phyloP scores from a whole-genome alignment of 1,284 basidiomycete species.

The Taiwanofungus camphoratus region DNA sequence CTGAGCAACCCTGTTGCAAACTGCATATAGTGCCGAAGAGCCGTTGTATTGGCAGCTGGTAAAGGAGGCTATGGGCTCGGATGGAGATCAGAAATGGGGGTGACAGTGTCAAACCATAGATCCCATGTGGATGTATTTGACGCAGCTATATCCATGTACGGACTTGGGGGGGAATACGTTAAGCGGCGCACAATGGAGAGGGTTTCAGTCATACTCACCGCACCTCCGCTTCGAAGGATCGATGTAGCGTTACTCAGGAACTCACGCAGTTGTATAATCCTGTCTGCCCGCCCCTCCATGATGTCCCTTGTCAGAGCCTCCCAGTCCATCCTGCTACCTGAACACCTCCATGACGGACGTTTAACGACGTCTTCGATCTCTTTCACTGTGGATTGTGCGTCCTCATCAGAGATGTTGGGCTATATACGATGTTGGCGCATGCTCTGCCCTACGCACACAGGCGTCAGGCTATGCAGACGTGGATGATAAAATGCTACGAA shows the following conservation, averaged over 20 bases:
- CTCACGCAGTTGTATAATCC: conserved; percentile 5
- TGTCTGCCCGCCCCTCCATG: conserved; percentile 6
- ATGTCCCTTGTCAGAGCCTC: conserved; percentile 2
- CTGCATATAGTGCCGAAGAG: conserved; percentile 8
- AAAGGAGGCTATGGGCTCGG: not conserved
- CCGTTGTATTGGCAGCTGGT: not conserved
- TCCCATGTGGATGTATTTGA: conserved; percentile 5
- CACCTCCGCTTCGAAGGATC: not conserved
- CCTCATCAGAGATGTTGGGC: conserved; percentile 8
- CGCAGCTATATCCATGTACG: conserved; percentile 7
- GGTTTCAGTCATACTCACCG: conserved; percentile 5
- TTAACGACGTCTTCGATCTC: conserved; percentile 5
- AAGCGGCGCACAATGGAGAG: conserved; percentile 5
- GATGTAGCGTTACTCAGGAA: conserved; percentile 5
- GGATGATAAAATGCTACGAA: conserved; percentile 11
- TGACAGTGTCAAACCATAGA: not conserved
- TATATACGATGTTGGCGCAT: conserved; percentile 10
- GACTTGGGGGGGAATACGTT: conserved; percentile 8
- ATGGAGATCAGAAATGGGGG: not conserved
- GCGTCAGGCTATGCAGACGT: conserved; percentile 6
- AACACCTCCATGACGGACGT: not conserved
- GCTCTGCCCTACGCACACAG: conserved; percentile 1
- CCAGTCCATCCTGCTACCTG: conserved; percentile 9
- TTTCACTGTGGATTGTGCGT: conserved; percentile 4
- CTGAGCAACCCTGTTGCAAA: conserved; percentile 5